Conservation (phyloP, 2,329 filamentous ascomycete genomes). For the Talaromyces sp. region DNA sequence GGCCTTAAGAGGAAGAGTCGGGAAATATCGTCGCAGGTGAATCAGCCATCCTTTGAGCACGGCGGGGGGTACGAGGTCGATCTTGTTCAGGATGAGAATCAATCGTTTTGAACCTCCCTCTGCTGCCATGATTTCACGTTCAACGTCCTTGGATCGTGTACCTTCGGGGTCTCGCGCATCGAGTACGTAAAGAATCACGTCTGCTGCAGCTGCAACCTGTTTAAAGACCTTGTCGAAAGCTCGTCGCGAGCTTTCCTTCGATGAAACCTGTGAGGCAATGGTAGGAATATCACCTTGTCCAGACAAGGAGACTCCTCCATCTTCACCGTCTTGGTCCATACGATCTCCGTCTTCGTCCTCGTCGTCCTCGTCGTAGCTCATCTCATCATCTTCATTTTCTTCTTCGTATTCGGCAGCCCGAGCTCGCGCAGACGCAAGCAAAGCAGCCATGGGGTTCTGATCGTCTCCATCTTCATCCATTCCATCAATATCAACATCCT, state of each 20-base stretch:
- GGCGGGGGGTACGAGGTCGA: conserved; percentile 77
- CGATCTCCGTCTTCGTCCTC: conserved; percentile 49
- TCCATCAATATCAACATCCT: conserved; percentile 47
- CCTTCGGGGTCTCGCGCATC: conserved; percentile 89
- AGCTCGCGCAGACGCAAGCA: conserved; percentile 43
- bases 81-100: conserved; percentile 92
- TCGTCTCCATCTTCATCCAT: conserved; percentile 54
- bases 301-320: conserved; percentile 45
- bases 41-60: conserved; percentile 80
- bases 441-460: conserved; percentile 47
- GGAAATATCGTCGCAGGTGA: conserved; percentile 83
- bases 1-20: conserved; percentile 81
- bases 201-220: conserved; percentile 79
- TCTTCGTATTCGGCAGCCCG: conserved; percentile 43
- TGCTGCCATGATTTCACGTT: conserved; percentile 86
- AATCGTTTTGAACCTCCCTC: conserved; percentile 77
- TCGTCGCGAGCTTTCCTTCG: conserved; percentile 65
- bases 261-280: conserved; percentile 25
- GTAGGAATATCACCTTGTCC: conserved; percentile 49
- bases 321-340: conserved; percentile 46
- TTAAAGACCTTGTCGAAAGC: conserved; percentile 97
- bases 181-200: conserved; percentile 88
- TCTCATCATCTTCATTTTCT: conserved; percentile 39
- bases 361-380: conserved; percentile 55
- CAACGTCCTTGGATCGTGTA: conserved; percentile 83